Base-by-base conservation (phyloP, 2,329 filamentous ascomycete species). In the Daldinia eschscholtzii region DNA sequence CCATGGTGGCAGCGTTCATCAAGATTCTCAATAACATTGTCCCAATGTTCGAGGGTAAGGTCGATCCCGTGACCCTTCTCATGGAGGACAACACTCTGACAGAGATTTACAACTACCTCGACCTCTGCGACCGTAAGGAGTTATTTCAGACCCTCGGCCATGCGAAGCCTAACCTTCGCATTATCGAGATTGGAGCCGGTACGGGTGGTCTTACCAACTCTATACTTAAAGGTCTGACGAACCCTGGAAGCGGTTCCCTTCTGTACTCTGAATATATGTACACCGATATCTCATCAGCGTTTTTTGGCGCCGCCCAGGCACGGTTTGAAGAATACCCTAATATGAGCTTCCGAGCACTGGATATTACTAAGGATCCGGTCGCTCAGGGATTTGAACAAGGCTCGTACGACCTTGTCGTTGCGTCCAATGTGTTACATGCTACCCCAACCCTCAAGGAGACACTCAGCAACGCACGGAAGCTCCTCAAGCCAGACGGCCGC, bases 371-470 rank as follows among this genome's bases (percentile, higher is more conserved):
- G 10, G 53, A 57, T 12, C 53, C 53, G 6, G 9, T 42, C 18
- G 35, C 35, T 4, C 53, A 57, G 23, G 53, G 53, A 12, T 42
- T 57, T 13, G 20, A 37, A 20, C 18, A 18, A 28, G 53, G 53
- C 13, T 39, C 20, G 4, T 57, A 28, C 20, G 76, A 78, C 44
- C 53, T 78, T 4, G 64, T 77, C 30, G 26, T 78, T 12, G 74
- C 75, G 1, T 44, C 70, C 4, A 73, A 76, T 30, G 72, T 73
- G 6, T 58, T 76, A 3, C 74, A 76, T 50, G 74, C 72, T 9
- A 76, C 74, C 0, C 37, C 42, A 2, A 61, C 37, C 3, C 28
- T 76, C 0, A 28, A 26, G 6, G 46, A 62, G 12, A 48, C 64
- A 6, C 37, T 67, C 0, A 13, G 13, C 3, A 71, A 78, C 55